Evolutionary conservation across 495 filamentous ascomycete species (phyloP).

Genomic region (Penicillium crystallinum): DNA sequence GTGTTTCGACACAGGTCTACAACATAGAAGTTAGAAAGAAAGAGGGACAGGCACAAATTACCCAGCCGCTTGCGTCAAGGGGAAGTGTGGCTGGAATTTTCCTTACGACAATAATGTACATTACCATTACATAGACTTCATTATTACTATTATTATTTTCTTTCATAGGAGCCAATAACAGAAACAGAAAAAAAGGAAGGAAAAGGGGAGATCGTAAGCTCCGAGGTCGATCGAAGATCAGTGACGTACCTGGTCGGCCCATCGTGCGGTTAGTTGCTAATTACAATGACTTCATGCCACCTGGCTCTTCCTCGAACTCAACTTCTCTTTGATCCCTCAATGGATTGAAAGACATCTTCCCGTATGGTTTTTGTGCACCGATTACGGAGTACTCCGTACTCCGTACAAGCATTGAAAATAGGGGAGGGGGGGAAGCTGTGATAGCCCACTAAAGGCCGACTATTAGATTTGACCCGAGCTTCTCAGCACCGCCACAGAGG

Average conservation of each 20-base stretch:
- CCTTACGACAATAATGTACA: background rate
- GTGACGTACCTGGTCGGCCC: conserved; percentile 12
- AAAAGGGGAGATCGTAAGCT: conserved; percentile 12
- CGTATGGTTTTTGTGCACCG: too few relatives aligned
- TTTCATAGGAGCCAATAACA: background rate
- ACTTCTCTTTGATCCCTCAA: too few relatives aligned
- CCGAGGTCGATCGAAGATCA: conserved; percentile 20
- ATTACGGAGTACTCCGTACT: too few relatives aligned
- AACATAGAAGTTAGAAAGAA: background rate
- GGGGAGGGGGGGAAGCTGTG: background rate
- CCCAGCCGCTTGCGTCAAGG: conserved; percentile 32
- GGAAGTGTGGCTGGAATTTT: conserved; percentile 18
- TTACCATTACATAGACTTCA: background rate
- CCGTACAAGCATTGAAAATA: background rate
- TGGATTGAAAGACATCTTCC: too few relatives aligned
- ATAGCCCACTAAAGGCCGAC: background rate
- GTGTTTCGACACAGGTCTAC: background rate
- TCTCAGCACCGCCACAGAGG: conserved; percentile 3
- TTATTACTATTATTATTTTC: too few relatives aligned
- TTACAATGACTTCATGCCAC: too few relatives aligned
- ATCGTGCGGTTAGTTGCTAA: background rate
- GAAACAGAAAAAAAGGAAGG: background rate
- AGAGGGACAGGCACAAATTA: conserved; percentile 4
- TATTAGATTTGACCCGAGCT: conserved; percentile 8
- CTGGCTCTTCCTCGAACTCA: too few relatives aligned